These are phyloP conservation scores for Cornus kousa DNA, from an alignment of 148 eudicot genomes.

Conservation along the genomic window DNA sequence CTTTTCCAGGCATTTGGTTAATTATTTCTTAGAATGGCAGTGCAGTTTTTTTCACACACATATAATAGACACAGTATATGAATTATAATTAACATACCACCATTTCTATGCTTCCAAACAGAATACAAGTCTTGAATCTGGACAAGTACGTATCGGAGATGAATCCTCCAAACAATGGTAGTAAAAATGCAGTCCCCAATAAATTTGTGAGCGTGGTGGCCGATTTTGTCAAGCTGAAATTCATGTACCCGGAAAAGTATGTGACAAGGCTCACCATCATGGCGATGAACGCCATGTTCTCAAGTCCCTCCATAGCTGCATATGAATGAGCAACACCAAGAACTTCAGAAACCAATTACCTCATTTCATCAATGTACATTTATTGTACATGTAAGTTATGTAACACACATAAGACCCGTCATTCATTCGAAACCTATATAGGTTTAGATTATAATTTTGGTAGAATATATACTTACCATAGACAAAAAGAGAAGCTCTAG, in stretches of 20 bases:
- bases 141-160: conserved; percentile 53
- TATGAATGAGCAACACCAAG: no score
- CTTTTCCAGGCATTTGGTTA: no score
- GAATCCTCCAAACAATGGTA: conserved; percentile 46
- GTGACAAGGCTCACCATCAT: conserved; percentile 37
- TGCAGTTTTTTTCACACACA: not conserved
- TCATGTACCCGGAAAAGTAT: conserved; percentile 56
- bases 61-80: not conserved
- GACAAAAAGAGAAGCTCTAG: conserved; percentile 41
- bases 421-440: not conserved
- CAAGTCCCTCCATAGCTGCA: conserved; percentile 43
- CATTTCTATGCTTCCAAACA: conserved; percentile 42
- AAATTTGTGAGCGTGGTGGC: conserved; percentile 52
- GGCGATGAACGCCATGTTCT: conserved; percentile 39
- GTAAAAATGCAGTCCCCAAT: conserved; percentile 42
- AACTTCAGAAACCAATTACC: no score
- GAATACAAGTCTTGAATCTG: conserved; percentile 44
- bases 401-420: not conserved
- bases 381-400: not conserved
- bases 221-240: conserved; percentile 55
- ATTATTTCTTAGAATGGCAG: no score
- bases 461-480: conserved; percentile 21
- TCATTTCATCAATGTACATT: not conserved
- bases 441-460: not conserved
- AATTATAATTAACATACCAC: conserved; percentile 26